Conservation (phyloP, 176 grass and related monocot species). For the Chloris gayana region DNA sequence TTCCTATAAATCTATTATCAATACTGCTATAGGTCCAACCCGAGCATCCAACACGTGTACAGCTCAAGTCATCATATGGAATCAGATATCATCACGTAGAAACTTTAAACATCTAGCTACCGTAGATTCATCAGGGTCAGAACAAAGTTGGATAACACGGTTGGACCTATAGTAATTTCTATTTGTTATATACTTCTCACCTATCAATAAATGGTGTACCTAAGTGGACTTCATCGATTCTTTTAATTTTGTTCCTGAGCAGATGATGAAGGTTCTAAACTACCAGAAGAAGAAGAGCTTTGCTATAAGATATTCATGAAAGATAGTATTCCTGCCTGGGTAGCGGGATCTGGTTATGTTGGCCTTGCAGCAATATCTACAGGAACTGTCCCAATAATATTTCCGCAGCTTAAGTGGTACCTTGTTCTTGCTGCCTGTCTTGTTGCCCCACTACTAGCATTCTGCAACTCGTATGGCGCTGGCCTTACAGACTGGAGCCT, state of each 20-base stretch:
- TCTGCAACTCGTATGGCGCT: background rate
- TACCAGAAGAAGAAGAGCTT: background rate
- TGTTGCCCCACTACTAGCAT: background rate
- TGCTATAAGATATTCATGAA: background rate
- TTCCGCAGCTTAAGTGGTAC: background rate
- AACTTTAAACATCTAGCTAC: too few species aligned
- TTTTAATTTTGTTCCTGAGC: background rate
- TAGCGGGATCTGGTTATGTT: background rate
- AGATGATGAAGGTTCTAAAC: background rate
- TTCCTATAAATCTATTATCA: too few species aligned
- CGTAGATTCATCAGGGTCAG: too few species aligned
- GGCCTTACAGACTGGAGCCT: background rate
- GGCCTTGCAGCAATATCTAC: background rate
- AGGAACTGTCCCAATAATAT: background rate
- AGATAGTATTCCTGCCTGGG: background rate
- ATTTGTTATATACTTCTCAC: background rate
- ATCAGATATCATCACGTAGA: too few species aligned
- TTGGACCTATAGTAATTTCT: too few species aligned
- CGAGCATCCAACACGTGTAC: too few species aligned
- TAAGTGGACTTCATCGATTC: background rate
- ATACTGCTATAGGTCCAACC: too few species aligned
- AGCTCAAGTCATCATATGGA: too few species aligned
- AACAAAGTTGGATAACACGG: too few species aligned
- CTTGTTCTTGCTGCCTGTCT: background rate
- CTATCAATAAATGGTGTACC: background rate